Base-by-base conservation (phyloP, 495 filamentous ascomycete species). In the Astrothelium macrocarpum region DNA sequence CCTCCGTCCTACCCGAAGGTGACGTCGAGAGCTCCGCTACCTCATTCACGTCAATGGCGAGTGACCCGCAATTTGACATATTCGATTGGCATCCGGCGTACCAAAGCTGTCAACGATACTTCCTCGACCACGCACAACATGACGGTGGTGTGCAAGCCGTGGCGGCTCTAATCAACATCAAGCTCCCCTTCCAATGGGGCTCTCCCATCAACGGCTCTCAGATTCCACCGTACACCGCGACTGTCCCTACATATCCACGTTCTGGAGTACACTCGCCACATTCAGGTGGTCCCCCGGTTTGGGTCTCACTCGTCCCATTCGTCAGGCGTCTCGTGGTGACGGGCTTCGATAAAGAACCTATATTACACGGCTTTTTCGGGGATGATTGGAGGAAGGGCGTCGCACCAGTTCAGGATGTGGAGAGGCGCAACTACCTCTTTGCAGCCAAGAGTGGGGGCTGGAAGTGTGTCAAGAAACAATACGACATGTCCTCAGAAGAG, bases 1-100 rank as follows among this genome's bases (percentile, higher is more conserved):
- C 7, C 1, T 29, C 49, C 49, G 9, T 25, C 1, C 20, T 3
- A 3, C 49, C 9, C 25, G 49, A 56, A 2, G 49, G 49, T 56
- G 20, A n/a, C 14, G 53, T 45, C 39, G 63, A 39, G 29, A 18
- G 43, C 36, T 63, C 56, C 23, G 64, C 67, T 12, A 31, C 61
- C 18, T 59, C 64, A 20, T 56, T 62, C 12, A 64, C 63, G 46
- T 64, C 62, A n/a, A 53, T 68, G 42, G 62, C 67, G 26, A 63
- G 64, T 53, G 69, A 73, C 34, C 71, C 73, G 20, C 63, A 78
- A 62, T 90, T 91, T 73, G 93, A 96, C 74, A 87, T 97, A 64
- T 85, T 97, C 72, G 88, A 90, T 64, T 98, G 94, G 94, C 89
- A 95, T 71, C 90, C 91, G 18, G 84, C 87, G 59, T 96, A 96